Evolutionary conservation across 2,329 filamentous ascomycete genomes (phyloP), one percentile per base, ranked within the genome.

Genomic region (Ophiocordyceps camponoti-rufipedis): DNA sequence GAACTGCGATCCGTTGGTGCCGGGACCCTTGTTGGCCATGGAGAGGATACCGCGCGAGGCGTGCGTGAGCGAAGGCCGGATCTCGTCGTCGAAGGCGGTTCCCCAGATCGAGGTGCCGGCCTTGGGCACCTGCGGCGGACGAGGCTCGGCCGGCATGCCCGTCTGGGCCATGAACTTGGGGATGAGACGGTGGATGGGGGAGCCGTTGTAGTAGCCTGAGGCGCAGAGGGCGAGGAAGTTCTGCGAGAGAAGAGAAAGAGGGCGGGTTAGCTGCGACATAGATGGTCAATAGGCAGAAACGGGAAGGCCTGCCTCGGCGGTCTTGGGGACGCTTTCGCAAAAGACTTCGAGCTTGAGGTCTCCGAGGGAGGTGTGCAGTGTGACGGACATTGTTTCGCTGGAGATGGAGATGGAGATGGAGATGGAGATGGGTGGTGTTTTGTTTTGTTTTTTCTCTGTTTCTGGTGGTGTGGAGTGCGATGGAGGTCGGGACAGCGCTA

Each of bases 291-390:
- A n/a, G n/a, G n/a, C n/a, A 12, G n/a, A 9, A n/a, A 6, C 10
- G 9, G 14, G 31, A 14, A 14, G 4, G 28, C 66, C 46, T 66
- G 82, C 82, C 67, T 94, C 85, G 50, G 87, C 82, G 0, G 91
- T 94, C 62, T 89, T 88, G 50, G 91, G 91, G 31, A 94, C 86
- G 54, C 84, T 81, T 62, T 95, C 86, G 68, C 89, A 96, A 67
- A 95, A 96, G 53, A 98, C 71, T 63, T 96, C 91, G 55, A 96
- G 76, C 67, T 96, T 98, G 60, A 98, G 73, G 64, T 91, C 82
- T 59, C 91, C 91, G 45, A 82, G 74, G 44, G 80, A 85, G 44
- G 91, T 98, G 64, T 95, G 87, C 13, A 98, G 74, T 11, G 77
- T 80, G 50, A 80, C 74, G 12, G 77, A 80, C 77, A 81, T 80